A percentile compares a stretch with the other conserved stretches of the same genome.
Conservation (phyloP, 352 stramenopile genomes). For the Pythium scleroteichum region DNA sequence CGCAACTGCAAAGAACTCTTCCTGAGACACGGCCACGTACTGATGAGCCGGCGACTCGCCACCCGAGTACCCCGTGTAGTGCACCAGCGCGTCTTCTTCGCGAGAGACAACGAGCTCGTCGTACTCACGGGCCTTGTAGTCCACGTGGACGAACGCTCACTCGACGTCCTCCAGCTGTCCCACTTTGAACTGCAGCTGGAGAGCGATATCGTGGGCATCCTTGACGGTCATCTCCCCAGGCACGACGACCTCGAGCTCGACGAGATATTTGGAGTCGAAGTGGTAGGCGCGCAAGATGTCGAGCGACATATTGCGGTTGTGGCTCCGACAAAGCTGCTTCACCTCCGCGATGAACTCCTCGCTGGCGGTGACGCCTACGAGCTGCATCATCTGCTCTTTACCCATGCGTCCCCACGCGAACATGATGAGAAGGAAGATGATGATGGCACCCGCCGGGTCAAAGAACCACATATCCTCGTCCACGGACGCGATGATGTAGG, state of each 20-base stretch:
- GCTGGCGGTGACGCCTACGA: slow-evolving; percentile 63
- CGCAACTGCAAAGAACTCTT: no score
- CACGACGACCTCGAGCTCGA: slow-evolving; percentile 93
- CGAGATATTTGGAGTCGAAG: slow-evolving; percentile 93
- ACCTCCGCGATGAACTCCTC: slow-evolving; percentile 90
- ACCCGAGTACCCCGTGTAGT: neutral
- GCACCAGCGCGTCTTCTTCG: slow-evolving; percentile 46
- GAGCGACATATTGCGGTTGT: slow-evolving; percentile 70
- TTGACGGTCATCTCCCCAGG: slow-evolving; percentile 87
- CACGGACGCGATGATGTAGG: slow-evolving; percentile 46
- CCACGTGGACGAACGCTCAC: slow-evolving; percentile 90
- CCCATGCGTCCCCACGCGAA: slow-evolving; percentile 87
- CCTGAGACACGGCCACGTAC: no score
- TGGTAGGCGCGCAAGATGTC: slow-evolving; percentile 92
- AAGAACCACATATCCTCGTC: slow-evolving; percentile 66
- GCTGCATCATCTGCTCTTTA: slow-evolving; percentile 88
- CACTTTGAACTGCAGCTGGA: slow-evolving; percentile 89
- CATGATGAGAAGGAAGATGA: slow-evolving; percentile 94
- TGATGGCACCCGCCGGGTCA: slow-evolving; percentile 89
- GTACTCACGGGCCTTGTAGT: slow-evolving; percentile 63
- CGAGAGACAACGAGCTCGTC: slow-evolving; percentile 32
- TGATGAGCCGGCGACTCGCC: neutral
- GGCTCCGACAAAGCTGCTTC: slow-evolving; percentile 70
- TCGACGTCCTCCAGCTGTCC: slow-evolving; percentile 83
- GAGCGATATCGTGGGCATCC: slow-evolving; percentile 91